A percentile compares a stretch with the other conserved stretches of the same genome.
phyloP scores from a whole-genome alignment of 2,329 filamentous ascomycete species.

The Penicillium sp. region DNA sequence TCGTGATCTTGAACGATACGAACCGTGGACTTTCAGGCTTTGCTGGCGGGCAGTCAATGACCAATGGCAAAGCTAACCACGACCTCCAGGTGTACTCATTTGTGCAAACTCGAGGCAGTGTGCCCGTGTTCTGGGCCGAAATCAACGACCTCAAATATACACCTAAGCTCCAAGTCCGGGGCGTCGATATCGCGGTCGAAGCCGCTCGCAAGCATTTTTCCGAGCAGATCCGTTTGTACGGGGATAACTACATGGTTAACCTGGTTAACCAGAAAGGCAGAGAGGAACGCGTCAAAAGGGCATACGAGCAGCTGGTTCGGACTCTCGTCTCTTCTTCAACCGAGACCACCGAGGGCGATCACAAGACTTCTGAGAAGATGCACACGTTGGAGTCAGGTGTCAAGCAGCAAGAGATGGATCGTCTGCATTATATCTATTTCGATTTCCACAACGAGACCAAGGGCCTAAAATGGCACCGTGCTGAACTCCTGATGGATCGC shows the following conservation, averaged over 20 bases:
- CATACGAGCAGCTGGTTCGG: conserved; percentile 86
- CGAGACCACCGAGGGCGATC: conserved; percentile 62
- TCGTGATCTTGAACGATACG: conserved; percentile 81
- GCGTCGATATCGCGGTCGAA: conserved; percentile 70
- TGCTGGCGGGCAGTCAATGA: conserved; percentile 68
- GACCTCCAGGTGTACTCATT: conserved; percentile 90
- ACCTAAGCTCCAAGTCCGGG: conserved; percentile 80
- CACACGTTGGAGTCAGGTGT: conserved; percentile 64
- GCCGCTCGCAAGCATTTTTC: conserved; percentile 84
- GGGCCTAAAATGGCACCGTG: conserved; percentile 86
- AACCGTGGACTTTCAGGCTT: conserved; percentile 71
- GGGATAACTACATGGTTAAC: conserved; percentile 96
- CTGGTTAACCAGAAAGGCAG: conserved; percentile 94
- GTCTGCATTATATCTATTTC: conserved; percentile 94
- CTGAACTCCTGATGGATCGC: conserved; percentile 77
- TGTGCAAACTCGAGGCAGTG: conserved; percentile 92
- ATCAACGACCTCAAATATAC: conserved; percentile 90
- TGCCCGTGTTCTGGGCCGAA: conserved; percentile 94
- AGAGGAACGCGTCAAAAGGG: conserved; percentile 81
- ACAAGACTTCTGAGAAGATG: conserved; percentile 70
- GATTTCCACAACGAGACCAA: conserved; percentile 98
- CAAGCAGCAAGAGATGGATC: conserved; percentile 64
- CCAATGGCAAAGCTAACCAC: conserved; percentile 65
- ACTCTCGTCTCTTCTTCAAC: conserved; percentile 64
- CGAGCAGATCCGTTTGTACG: conserved; percentile 88